A percentile compares a stretch with the other conserved stretches of the same genome.
Evolutionary conservation across 1,284 basidiomycete species (phyloP).

Genomic region (Malassezia sympodialis): DNA sequence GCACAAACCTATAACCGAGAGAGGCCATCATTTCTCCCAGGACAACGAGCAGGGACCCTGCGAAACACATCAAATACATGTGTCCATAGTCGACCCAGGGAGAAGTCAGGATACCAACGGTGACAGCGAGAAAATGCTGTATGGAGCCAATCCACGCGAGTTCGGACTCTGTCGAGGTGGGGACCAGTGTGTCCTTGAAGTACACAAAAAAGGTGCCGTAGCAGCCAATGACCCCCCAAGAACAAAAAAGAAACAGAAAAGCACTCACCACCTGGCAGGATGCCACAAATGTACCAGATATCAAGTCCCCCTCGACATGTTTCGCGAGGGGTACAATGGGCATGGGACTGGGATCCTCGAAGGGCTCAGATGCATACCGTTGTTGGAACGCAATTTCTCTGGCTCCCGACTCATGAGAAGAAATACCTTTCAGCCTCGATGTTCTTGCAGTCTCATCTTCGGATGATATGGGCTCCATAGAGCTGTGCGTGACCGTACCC

Average conservation of each 20-base stretch:
- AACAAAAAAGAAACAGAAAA: neutral
- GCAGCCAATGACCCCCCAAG: constrained; percentile 1
- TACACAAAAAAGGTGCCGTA: constrained; percentile 3
- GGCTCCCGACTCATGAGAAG: neutral
- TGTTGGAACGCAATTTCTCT: neutral
- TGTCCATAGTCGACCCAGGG: constrained; percentile 24
- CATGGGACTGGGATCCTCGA: neutral
- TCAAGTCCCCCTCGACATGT: neutral
- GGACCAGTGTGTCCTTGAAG: neutral
- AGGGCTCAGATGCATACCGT: neutral
- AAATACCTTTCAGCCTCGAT: neutral
- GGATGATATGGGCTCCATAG: neutral
- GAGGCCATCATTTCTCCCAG: constrained; percentile 12
- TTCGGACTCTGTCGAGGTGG: constrained; percentile 1
- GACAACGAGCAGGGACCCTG: constrained; percentile 1
- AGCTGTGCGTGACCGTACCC: neutral
- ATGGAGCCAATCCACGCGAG: constrained; percentile 33
- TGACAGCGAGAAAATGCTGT: constrained; percentile 29
- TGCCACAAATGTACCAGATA: neutral
- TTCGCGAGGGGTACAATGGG: neutral
- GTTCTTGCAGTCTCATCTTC: neutral
- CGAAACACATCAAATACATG: neutral
- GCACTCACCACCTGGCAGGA: neutral
- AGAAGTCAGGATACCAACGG: constrained; percentile 25
- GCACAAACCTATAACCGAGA: constrained; percentile 1